Conservation (phyloP, 1,139 yeast genomes). For the Yamadazyma mexicana region DNA sequence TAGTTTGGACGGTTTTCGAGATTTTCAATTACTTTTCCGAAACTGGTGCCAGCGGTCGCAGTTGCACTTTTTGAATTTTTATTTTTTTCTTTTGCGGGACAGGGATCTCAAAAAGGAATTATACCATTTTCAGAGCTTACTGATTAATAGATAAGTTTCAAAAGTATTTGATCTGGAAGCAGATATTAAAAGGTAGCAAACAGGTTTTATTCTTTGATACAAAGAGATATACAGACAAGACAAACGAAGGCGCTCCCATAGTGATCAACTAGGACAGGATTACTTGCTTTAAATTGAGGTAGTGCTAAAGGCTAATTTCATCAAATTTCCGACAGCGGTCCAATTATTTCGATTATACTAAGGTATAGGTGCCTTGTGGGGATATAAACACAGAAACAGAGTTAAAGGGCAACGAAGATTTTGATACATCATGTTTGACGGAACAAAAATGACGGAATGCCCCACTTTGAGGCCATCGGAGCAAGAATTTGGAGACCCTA, state of each 20-base stretch:
- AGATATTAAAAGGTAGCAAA: no score
- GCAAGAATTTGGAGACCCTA: conserved; percentile 61
- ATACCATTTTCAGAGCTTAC: neutral
- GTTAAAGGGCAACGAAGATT: neutral
- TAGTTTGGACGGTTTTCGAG: neutral
- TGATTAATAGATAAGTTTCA: neutral
- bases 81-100: neutral
- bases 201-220: no score
- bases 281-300: neutral
- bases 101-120: neutral
- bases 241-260: no score
- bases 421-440: conserved; percentile 7
- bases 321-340: neutral
- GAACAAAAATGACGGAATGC: conserved; percentile 29
- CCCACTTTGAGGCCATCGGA: conserved; percentile 58
- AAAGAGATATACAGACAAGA: no score
- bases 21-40: conserved; percentile 1
- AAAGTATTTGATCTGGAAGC: neutral
- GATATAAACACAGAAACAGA: neutral
- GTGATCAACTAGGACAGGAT: no score
- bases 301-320: neutral
- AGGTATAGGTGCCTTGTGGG: neutral
- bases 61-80: neutral
- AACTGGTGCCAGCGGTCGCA: neutral
- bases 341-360: neutral